A percentile compares a stretch with the other conserved stretches of the same genome.
These are phyloP conservation scores for Cafeteria roenbergensis DNA, from an alignment of 108 stramenopile species.

Conservation along the genomic window DNA sequence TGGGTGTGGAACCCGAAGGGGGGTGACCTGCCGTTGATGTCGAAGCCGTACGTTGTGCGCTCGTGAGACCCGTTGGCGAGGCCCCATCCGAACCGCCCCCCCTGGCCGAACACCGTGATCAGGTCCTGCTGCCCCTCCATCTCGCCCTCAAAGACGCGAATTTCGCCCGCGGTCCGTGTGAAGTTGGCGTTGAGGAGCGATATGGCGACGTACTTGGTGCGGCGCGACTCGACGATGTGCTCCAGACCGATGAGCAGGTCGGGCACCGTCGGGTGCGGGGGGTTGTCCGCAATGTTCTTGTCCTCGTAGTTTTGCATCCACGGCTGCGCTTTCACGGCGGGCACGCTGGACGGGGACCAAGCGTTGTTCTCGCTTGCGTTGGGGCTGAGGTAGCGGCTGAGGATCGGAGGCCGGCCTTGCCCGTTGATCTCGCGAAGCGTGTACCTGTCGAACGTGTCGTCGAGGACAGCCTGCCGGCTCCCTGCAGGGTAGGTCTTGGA, in stretches of 20 bases:
- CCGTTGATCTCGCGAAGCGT: background rate
- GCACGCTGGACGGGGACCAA: conserved; percentile 62
- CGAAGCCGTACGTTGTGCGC: background rate
- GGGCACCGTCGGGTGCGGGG: conserved; percentile 52
- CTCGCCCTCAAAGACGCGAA: conserved; percentile 53
- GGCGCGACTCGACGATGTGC: conserved; percentile 39
- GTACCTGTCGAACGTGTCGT: background rate
- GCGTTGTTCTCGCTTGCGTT: conserved; percentile 43
- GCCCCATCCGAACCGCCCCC: conserved; percentile 23
- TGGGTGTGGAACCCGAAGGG: conserved; percentile 24
- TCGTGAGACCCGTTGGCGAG: conserved; percentile 4
- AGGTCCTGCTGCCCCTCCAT: conserved; percentile 42
- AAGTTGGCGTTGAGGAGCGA: conserved; percentile 53
- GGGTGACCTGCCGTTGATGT: conserved; percentile 6
- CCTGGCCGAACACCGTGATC: conserved; percentile 8
- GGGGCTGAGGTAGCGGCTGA: conserved; percentile 59
- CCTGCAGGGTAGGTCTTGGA: background rate
- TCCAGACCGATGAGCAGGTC: conserved; percentile 58
- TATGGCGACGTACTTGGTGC: conserved; percentile 64
- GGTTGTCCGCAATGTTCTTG: conserved; percentile 68
- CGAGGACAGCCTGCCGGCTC: background rate
- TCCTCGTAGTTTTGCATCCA: conserved; percentile 63
- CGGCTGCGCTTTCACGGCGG: conserved; percentile 54
- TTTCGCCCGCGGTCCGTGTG: conserved; percentile 48
- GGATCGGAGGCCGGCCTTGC: conserved; percentile 36